Percentiles rank a stretch among this genome's conserved stretches.
These are phyloP conservation scores for Eutrema salsugineum DNA, from an alignment of 441 rosid genomes.

Conservation along the genomic window DNA sequence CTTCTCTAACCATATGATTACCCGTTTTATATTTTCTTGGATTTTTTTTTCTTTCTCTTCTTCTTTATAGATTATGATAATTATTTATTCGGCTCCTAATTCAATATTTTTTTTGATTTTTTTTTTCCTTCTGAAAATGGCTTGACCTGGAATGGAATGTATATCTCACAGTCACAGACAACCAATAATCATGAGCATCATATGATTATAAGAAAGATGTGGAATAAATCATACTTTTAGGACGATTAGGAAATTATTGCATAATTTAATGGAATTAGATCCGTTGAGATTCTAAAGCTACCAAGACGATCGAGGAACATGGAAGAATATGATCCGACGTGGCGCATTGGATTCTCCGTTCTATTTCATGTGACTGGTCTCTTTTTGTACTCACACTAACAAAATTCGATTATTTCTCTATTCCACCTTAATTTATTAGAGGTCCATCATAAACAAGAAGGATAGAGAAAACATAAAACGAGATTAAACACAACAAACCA, in stretches of 20 bases:
- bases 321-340: slow-evolving; percentile 24
- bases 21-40: background rate
- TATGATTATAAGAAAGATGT: background rate
- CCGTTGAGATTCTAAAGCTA: slow-evolving; percentile 25
- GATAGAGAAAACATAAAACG: background rate
- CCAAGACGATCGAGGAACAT: slow-evolving; percentile 30
- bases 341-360: slow-evolving; percentile 32
- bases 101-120: background rate
- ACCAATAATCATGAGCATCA: background rate
- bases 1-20: slow-evolving; percentile 16
- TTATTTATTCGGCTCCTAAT: slow-evolving; percentile 18
- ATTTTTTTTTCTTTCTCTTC: background rate
- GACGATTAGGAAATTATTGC: background rate
- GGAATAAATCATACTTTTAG: background rate
- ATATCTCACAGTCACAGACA: background rate
- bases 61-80: background rate
- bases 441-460: background rate
- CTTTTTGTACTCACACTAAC: slow-evolving; percentile 13
- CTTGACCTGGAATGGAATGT: background rate
- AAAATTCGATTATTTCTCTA: background rate
- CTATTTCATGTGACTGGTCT: slow-evolving; percentile 29
- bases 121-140: background rate
- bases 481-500: slow-evolving; percentile 2
- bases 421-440: background rate
- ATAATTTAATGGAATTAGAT: slow-evolving; percentile 13